A percentile compares a stretch with the other conserved stretches of the same genome.
These are phyloP conservation scores for Metschnikowia vanudenii DNA, from an alignment of 805 yeast genomes.

Conservation along the genomic window DNA sequence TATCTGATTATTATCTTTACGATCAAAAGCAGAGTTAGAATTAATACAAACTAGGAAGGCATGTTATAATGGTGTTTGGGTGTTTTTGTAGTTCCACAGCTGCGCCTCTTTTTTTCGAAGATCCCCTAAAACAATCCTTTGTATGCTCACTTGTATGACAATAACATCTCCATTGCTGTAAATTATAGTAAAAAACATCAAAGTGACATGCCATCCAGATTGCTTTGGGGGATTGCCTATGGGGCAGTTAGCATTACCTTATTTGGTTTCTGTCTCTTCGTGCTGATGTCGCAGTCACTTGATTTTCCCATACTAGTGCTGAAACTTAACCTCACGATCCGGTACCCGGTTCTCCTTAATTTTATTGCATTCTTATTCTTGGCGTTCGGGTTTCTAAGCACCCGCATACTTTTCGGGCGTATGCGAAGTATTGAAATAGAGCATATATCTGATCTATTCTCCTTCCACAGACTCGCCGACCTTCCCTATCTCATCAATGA, in stretches of 20 bases:
- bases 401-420: constrained; percentile 63
- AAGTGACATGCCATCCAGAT: constrained; percentile 4
- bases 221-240: constrained; percentile 11
- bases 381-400: constrained; percentile 28
- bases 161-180: constrained; percentile 4
- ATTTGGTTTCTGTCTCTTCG: constrained; percentile 11
- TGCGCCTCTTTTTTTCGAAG: too few relatives aligned
- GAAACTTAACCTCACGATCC: constrained; percentile 18
- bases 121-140: too few relatives aligned
- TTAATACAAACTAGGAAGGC: background rate
- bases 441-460: constrained; percentile 45
- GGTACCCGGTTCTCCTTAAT: constrained; percentile 18
- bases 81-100: constrained; percentile 7
- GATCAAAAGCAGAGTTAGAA: background rate
- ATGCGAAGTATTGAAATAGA: constrained; percentile 74
- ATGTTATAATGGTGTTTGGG: background rate
- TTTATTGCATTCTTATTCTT: constrained; percentile 18
- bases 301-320: constrained; percentile 18
- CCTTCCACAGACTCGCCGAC: constrained; percentile 41
- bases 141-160: constrained; percentile 11
- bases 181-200: background rate
- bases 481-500: constrained; percentile 65
- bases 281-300: constrained; percentile 14
- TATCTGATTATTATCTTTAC: too few relatives aligned
- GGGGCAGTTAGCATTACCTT: constrained; percentile 15